Base-by-base conservation (phyloP, 2,329 filamentous ascomycete genomes). In the Samsoniella hepiali region DNA sequence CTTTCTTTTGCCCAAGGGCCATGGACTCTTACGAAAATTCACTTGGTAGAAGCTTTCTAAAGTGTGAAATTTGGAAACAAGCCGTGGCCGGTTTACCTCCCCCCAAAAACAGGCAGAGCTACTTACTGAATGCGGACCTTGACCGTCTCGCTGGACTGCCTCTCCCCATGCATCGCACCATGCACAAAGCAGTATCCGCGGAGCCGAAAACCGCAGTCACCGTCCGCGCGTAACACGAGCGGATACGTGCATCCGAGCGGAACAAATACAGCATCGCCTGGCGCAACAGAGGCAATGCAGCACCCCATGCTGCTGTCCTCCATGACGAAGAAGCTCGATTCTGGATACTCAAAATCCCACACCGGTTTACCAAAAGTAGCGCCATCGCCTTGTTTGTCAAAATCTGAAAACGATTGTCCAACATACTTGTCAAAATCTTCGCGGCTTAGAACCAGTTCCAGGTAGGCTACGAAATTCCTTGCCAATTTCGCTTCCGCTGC, bases 341-440 rank as follows among this genome's bases (percentile, higher is more conserved):
- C 58, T 2, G 58, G 63, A 36, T 64, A 64, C 13, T 64, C 53
- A 42, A 64, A 64, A 47, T 64, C 57, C 63, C 58, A 64, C 15
- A 64, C 50, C 29, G 57, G 63, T 45, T 65, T 62, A n/a, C 63
- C 63, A 49, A 62, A 65, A n/a, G 7, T 44, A 61, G 50, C 31
- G 17, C 50, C 63, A 42, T 64, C 50, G 17, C 45, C 57, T 3
- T 57, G 22, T 49, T 62, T 34, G 22, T 44, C 17, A 17, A 49
- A 45, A 29, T 61, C 29, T 34, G 57, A 49, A n/a, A 47, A 38
- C 8, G 27, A 34, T 17, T 10, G 34, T 1, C 45, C 44, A 29
- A 64, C 55, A 45, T 61, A 61, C 53, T 47, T 32, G 27, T 47
- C 13, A 42, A 54, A 61, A 6, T 31, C 58, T 32, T 61, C 42